Conservation (phyloP, 306 rosid genomes). For the Quercus glauca region DNA sequence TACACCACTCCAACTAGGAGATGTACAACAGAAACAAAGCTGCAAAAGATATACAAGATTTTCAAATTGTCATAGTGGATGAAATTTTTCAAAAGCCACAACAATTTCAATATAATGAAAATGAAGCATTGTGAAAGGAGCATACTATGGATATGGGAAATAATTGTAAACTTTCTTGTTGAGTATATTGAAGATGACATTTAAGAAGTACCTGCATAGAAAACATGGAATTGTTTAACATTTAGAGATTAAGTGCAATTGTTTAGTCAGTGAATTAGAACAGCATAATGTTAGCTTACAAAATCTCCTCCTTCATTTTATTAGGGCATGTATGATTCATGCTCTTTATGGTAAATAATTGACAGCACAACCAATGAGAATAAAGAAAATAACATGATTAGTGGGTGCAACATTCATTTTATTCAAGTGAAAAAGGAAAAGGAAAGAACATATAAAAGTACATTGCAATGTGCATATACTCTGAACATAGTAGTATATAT, state of each 20-base stretch:
- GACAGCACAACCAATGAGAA: background rate
- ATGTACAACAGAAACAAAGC: slow-evolving; percentile 89
- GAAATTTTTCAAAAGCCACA: background rate
- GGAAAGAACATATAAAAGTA: too few species aligned
- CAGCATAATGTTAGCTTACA: background rate
- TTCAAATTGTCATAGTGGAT: background rate
- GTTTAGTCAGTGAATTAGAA: background rate
- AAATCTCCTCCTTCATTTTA: background rate
- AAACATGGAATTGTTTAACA: slow-evolving; percentile 13
- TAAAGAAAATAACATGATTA: background rate
- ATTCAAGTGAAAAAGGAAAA: too few species aligned
- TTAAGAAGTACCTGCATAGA: slow-evolving; percentile 78
- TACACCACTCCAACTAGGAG: slow-evolving; percentile 83
- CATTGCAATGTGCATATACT: background rate
- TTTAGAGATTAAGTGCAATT: background rate
- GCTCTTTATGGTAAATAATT: background rate
- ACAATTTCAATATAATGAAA: background rate
- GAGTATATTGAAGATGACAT: slow-evolving; percentile 90
- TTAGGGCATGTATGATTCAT: background rate
- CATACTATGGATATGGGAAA: slow-evolving; percentile 95
- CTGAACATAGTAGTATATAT: background rate
- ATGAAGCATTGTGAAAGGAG: background rate
- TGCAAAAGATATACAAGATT: slow-evolving; percentile 32
- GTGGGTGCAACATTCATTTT: too few species aligned
- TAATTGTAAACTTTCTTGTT: slow-evolving; percentile 96